phyloP scores from a whole-genome alignment of 768 basidiomycete species.

The Tricholoma terreum region DNA sequence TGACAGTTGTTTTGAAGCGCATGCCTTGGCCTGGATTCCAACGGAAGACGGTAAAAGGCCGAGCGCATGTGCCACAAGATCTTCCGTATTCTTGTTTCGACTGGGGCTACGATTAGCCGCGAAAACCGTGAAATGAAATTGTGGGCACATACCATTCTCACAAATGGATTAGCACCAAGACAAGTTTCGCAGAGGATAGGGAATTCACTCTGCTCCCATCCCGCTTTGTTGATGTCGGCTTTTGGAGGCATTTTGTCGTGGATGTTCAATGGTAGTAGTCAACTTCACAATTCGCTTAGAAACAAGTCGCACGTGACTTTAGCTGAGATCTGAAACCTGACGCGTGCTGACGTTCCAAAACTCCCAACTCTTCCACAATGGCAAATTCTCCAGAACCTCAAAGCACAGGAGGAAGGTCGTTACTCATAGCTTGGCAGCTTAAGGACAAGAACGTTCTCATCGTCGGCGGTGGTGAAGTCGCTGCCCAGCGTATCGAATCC shows the following conservation, averaged over 20 bases:
- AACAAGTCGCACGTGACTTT: neutral
- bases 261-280: neutral
- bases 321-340: neutral
- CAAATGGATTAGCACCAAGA: slow-evolving; percentile 89
- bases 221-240: slow-evolving; percentile 92
- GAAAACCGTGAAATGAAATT: neutral
- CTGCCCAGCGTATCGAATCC: slow-evolving; percentile 82
- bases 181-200: slow-evolving; percentile 94
- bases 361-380: slow-evolving; percentile 6
- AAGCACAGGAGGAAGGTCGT: slow-evolving; percentile 58
- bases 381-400: neutral
- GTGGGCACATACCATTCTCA: slow-evolving; percentile 74
- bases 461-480: slow-evolving; percentile 92
- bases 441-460: slow-evolving; percentile 80
- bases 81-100: slow-evolving; percentile 96
- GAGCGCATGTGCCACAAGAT: slow-evolving; percentile 95
- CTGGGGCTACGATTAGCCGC: slow-evolving; percentile 37
- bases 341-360: neutral
- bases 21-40: slow-evolving; percentile 96
- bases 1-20: slow-evolving; percentile 94
- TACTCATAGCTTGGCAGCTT: slow-evolving; percentile 94
- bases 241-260: slow-evolving; percentile 62
- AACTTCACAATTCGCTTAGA: slow-evolving; percentile 5
- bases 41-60: slow-evolving; percentile 95
- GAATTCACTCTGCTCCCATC: slow-evolving; percentile 92